Base-by-base conservation (phyloP, 176 grass and related monocot genomes). In the Aechmea fasciata region DNA sequence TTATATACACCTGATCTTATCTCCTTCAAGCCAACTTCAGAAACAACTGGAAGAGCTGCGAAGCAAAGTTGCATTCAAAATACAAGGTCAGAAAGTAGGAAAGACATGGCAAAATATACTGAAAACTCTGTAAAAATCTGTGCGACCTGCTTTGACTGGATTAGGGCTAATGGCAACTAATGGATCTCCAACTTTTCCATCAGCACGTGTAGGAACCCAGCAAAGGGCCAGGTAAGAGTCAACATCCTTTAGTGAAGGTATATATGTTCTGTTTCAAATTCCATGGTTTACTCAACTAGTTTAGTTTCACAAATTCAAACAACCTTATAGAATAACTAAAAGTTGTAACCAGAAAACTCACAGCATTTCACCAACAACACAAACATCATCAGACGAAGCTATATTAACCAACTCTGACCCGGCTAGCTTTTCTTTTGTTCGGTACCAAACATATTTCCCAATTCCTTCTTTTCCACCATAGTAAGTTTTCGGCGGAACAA, bases 61-160 rank as follows among this genome's bases (percentile, higher is more conserved):
- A 72, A 67, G 59, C 13, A 52, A 64, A 59, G 54, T n/a, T 19
- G 4, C 19, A 59, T 10, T 17, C 54, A 59, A 17, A 59, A 59
- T 59, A 59, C 14, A 10, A 59, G 54, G 54, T 17, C 33, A 59
- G 54, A 59, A 59, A 59, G 14, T 59, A 17, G 14, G n/a, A 59
- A 18, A 59, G 7, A 59, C 14, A 11, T 48, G 29, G 11, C 49
- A 47, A 57, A 69, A 57, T 13, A 19, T 47, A 67, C 50, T 17
- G 19, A 50, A 11, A 68, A 29, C 41, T 28, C 7, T 76, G 29
- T 53, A 15, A 47, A 49, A 78, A 67, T 25, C 52, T 65, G 69
- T 52, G 63, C 73, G 79, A 99, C 94, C 94, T 92, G 89, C 86
- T 75, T 90, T 82, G 82, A 99, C 94, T n/a, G 89, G 87, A 57